phyloP scores from a whole-genome alignment of 345 rosid species.

The Eucalyptus regnans region DNA sequence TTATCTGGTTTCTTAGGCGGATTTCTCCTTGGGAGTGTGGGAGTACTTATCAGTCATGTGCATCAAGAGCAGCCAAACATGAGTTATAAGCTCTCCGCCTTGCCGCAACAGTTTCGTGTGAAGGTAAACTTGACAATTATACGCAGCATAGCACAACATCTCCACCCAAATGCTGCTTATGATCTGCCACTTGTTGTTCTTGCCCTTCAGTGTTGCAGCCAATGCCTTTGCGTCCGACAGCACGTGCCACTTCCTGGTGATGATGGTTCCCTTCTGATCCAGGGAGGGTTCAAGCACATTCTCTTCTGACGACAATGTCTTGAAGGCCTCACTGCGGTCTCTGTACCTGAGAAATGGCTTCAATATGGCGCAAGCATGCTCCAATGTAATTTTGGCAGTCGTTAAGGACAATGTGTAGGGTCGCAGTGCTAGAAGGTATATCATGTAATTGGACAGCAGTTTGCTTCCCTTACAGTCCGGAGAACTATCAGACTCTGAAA shows the following conservation, averaged over 20 bases:
- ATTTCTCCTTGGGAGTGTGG: neutral
- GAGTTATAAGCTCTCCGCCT: neutral
- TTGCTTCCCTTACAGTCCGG: neutral
- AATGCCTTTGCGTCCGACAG: neutral
- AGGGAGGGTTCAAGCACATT: neutral
- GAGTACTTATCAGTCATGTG: neutral
- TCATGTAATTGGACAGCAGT: neutral
- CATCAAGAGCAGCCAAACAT: neutral
- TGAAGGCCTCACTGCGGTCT: neutral
- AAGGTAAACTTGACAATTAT: neutral
- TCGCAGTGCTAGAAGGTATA: neutral
- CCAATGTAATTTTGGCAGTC: neutral
- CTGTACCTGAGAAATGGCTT: neutral
- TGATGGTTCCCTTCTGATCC: neutral
- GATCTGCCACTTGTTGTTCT: neutral
- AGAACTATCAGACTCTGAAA: neutral
- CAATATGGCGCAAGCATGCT: neutral
- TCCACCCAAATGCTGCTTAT: neutral
- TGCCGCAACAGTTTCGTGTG: neutral
- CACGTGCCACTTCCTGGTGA: neutral
- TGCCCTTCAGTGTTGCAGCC: neutral
- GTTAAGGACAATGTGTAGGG: neutral
- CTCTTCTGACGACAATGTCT: neutral
- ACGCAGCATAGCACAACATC: neutral
- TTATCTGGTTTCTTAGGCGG: neutral